A percentile compares a stretch with the other conserved stretches of the same genome.
Conservation (phyloP, 2,329 filamentous ascomycete species). For the Raffaelea ambrosiae region DNA sequence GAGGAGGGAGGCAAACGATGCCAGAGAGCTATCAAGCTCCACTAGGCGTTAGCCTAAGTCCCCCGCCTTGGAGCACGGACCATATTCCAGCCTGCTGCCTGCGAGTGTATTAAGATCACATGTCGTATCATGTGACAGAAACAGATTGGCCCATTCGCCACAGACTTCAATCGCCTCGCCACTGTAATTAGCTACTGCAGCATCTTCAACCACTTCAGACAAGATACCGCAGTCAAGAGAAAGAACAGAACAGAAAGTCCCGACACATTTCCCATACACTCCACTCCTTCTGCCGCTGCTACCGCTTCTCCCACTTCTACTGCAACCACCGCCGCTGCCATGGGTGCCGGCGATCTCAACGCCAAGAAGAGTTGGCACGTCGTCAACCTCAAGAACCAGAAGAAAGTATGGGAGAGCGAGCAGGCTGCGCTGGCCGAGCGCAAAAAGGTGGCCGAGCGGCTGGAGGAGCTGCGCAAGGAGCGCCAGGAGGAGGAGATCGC, state of each 20-base stretch:
- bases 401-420: conserved; percentile 83
- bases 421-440: conserved; percentile 89
- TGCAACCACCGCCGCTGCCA: conserved; percentile 24
- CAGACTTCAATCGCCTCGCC: no score
- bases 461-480: conserved; percentile 91
- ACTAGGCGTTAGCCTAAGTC: neutral
- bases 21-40: neutral
- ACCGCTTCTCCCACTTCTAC: neutral
- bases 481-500: conserved; percentile 87
- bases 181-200: no score
- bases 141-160: no score
- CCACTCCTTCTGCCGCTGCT: neutral
- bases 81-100: conserved; percentile 8
- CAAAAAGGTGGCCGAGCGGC: conserved; percentile 83
- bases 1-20: no score
- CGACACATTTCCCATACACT: no score
- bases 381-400: conserved; percentile 81
- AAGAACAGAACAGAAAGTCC: no score
- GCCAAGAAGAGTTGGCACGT: conserved; percentile 95
- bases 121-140: no score
- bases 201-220: no score
- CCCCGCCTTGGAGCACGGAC: conserved; percentile 7
- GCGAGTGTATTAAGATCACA: no score
- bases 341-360: conserved; percentile 88
- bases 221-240: no score